These are phyloP conservation scores for Colletotrichum endophyticum DNA, from an alignment of 2,329 filamentous ascomycete species.

Conservation along the genomic window DNA sequence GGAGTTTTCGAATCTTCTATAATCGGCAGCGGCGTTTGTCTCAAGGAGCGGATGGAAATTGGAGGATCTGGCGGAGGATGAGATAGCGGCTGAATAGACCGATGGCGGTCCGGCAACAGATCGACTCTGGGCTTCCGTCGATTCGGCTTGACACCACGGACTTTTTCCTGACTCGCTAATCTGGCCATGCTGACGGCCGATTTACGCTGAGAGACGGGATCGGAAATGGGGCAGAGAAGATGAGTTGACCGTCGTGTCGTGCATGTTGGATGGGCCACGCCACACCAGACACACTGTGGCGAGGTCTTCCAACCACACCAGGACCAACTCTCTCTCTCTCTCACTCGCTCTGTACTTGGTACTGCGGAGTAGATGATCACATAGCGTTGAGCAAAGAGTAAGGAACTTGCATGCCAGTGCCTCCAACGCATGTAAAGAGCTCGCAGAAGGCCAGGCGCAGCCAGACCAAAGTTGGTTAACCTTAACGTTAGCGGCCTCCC, in stretches of 20 bases:
- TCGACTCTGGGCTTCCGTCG: not conserved
- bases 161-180: constrained; percentile 11
- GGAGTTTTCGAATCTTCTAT: not conserved
- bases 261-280: not conserved
- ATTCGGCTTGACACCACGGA: not conserved
- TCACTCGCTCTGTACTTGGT: not conserved
- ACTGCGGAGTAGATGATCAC: not conserved
- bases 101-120: constrained; percentile 4
- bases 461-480: constrained; percentile 19
- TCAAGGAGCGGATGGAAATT: constrained; percentile 14
- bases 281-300: not conserved
- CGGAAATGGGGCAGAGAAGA: not conserved
- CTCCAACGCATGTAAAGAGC: not conserved
- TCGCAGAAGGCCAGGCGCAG: constrained; percentile 1
- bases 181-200: not conserved
- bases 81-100: not conserved
- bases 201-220: not conserved
- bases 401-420: not conserved
- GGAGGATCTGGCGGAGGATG: constrained; percentile 14
- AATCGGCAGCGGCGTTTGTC: constrained; percentile 5
- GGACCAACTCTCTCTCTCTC: not conserved
- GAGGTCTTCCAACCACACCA: not conserved
- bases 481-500: constrained; percentile 18
- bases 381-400: not conserved
- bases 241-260: constrained; percentile 7